These are phyloP conservation scores for Cicer chorassanicum DNA, from an alignment of 306 rosid genomes.

Conservation along the genomic window DNA sequence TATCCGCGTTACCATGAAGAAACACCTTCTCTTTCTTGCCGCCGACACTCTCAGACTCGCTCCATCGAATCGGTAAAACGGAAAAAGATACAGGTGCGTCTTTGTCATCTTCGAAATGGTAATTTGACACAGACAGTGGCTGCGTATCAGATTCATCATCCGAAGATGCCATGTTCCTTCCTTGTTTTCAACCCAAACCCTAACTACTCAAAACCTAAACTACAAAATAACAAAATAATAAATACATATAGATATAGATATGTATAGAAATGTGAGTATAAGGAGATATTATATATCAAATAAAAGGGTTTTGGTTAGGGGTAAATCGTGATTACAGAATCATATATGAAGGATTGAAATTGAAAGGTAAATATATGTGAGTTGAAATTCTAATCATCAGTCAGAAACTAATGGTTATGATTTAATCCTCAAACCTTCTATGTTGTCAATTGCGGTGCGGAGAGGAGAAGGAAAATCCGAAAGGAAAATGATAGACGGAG, in stretches of 20 bases:
- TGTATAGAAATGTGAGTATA: too few relatives aligned
- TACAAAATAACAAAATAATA: background rate
- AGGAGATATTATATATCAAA: too few relatives aligned
- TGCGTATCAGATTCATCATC: slow-evolving; percentile 75
- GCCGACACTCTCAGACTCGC: slow-evolving; percentile 49
- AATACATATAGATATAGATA: background rate
- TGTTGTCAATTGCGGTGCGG: too few relatives aligned
- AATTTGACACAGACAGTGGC: slow-evolving; percentile 60
- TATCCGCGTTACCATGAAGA: slow-evolving; percentile 65
- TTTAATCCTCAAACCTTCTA: too few relatives aligned
- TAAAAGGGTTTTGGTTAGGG: too few relatives aligned
- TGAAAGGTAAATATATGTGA: too few relatives aligned
- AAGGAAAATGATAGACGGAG: too few relatives aligned
- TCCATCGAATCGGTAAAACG: slow-evolving; percentile 75
- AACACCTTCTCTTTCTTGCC: slow-evolving; percentile 50
- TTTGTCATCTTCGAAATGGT: slow-evolving; percentile 64
- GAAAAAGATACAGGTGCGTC: slow-evolving; percentile 67
- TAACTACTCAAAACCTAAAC: slow-evolving; percentile 39
- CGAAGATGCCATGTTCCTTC: slow-evolving; percentile 65
- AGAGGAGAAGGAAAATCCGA: too few relatives aligned
- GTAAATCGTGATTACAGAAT: too few relatives aligned
- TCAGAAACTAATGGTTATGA: too few relatives aligned
- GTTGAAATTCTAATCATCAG: too few relatives aligned
- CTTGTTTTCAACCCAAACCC: slow-evolving; percentile 38
- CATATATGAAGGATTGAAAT: too few relatives aligned